phyloP scores from a whole-genome alignment of 306 rosid species.

The Albizia julibrissin region DNA sequence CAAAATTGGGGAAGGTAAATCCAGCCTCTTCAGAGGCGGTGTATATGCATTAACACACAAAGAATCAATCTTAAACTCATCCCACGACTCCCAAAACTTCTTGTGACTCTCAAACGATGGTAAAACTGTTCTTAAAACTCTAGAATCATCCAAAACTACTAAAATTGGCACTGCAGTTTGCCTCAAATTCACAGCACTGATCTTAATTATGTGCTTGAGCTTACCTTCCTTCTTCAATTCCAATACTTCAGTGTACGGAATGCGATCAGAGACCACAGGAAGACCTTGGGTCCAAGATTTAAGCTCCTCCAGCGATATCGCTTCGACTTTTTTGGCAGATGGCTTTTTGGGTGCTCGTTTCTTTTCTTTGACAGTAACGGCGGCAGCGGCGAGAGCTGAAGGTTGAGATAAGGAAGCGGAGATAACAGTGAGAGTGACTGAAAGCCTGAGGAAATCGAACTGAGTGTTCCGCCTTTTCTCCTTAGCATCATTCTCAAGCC shows the following conservation, averaged over 20 bases:
- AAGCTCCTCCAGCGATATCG: constrained; percentile 73
- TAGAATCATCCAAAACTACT: constrained; percentile 78
- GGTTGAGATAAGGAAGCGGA: constrained; percentile 63
- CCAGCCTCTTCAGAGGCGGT: constrained; percentile 77
- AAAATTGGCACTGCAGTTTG: constrained; percentile 53
- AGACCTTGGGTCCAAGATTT: constrained; percentile 71
- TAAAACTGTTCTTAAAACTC: constrained; percentile 71
- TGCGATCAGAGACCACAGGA: constrained; percentile 69
- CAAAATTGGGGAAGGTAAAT: constrained; percentile 60
- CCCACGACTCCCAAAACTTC: constrained; percentile 78
- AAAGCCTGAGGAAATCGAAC: constrained; percentile 58
- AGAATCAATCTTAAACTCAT: constrained; percentile 58
- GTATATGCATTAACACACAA: constrained; percentile 76
- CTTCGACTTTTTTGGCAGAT: constrained; percentile 55
- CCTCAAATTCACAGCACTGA: constrained; percentile 44
- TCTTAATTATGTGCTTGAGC: constrained; percentile 80
- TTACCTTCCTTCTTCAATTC: constrained; percentile 60
- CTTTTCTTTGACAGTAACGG: constrained; percentile 50
- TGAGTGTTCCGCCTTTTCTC: constrained; percentile 32
- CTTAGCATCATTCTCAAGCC: constrained; percentile 19
- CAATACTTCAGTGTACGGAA: constrained; percentile 70
- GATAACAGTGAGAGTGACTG: constrained; percentile 75
- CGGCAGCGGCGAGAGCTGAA: constrained; percentile 37
- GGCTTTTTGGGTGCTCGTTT: constrained; percentile 57
- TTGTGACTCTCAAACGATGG: constrained; percentile 62